These are phyloP conservation scores for Bruguiera parviflora DNA, from an alignment of 345 rosid genomes.

Conservation along the genomic window DNA sequence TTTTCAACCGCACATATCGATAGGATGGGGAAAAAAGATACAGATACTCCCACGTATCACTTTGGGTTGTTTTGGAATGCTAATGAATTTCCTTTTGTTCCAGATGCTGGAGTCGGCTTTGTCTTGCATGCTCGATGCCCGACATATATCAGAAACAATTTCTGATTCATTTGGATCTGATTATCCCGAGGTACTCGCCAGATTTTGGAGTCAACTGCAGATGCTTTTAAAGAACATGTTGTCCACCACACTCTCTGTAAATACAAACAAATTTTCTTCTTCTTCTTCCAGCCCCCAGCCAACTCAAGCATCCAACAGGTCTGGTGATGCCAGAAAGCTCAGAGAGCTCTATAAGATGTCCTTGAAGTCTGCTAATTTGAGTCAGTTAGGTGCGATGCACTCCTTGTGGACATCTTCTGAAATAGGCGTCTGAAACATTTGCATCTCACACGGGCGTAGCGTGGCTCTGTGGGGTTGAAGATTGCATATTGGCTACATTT, in stretches of 20 bases:
- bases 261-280: constrained; percentile 34
- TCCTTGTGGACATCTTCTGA: constrained; percentile 53
- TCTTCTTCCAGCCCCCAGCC: constrained; percentile 21
- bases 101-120: constrained; percentile 84
- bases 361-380: constrained; percentile 47
- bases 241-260: constrained; percentile 36
- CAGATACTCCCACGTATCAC: too few relatives aligned
- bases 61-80: not conserved
- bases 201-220: constrained; percentile 76
- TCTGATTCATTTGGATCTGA: constrained; percentile 37
- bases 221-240: constrained; percentile 63
- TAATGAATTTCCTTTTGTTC: constrained; percentile 11
- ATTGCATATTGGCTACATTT: too few relatives aligned
- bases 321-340: constrained; percentile 52
- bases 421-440: not conserved
- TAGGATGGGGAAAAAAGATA: too few relatives aligned
- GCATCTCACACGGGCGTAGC: not conserved
- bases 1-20: too few relatives aligned
- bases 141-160: constrained; percentile 33
- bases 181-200: constrained; percentile 43
- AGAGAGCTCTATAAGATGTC: constrained; percentile 79
- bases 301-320: constrained; percentile 27
- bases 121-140: constrained; percentile 63
- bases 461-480: too few relatives aligned
- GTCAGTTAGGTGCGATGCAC: constrained; percentile 56